These are phyloP conservation scores for Zasmidium angulare DNA, from an alignment of 2,329 filamentous ascomycete genomes.

Conservation along the genomic window DNA sequence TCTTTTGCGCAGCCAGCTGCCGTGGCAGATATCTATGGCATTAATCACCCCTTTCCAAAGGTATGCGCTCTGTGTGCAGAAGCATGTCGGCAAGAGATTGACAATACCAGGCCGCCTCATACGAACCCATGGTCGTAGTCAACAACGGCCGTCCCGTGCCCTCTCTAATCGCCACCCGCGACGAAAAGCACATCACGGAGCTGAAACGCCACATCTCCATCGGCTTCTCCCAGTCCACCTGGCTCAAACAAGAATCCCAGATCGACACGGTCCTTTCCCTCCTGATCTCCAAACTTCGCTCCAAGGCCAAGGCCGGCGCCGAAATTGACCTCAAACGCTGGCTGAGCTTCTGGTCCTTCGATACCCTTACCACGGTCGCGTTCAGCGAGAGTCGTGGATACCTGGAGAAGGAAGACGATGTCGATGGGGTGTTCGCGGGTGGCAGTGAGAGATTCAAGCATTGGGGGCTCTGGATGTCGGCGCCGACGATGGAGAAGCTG, in stretches of 20 bases:
- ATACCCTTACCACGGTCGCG: slow-evolving; percentile 13
- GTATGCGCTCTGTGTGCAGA: background rate
- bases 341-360: slow-evolving; percentile 15
- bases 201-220: slow-evolving; percentile 13
- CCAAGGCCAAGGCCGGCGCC: background rate
- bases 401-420: slow-evolving; percentile 6
- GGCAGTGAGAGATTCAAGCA: slow-evolving; percentile 9
- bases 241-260: slow-evolving; percentile 16
- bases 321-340: slow-evolving; percentile 4
- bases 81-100: background rate
- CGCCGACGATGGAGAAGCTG: slow-evolving; percentile 10
- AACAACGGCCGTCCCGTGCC: slow-evolving; percentile 12
- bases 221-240: slow-evolving; percentile 15
- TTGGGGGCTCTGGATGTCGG: slow-evolving; percentile 11
- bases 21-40: slow-evolving; percentile 14
- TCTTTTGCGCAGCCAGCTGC: slow-evolving; percentile 13
- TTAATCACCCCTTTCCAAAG: slow-evolving; percentile 3
- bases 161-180: slow-evolving; percentile 8
- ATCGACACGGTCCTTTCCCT: slow-evolving; percentile 10
- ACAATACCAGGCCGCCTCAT: slow-evolving; percentile 8
- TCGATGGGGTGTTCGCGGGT: slow-evolving; percentile 10
- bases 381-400: slow-evolving; percentile 13
- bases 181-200: slow-evolving; percentile 15
- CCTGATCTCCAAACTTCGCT: slow-evolving; percentile 9
- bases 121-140: slow-evolving; percentile 12